Evolutionary conservation across 2,329 filamentous ascomycete species (phyloP).

Genomic region (Fusarium veterinarium): DNA sequence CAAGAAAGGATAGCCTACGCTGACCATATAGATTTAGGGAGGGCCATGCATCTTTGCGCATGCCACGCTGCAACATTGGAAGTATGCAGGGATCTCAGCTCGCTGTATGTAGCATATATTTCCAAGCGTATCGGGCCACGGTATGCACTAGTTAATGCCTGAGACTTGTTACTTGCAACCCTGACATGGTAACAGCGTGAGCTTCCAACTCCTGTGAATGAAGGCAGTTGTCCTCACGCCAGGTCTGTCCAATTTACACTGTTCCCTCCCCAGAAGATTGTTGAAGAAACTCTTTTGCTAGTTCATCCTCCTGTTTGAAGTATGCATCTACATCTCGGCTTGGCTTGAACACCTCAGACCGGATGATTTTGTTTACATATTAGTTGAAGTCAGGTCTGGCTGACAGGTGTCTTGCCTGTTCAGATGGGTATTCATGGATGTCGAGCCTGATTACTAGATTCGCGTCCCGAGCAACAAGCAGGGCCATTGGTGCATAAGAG

Average conservation of each 20-base stretch:
- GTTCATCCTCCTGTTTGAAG: neutral
- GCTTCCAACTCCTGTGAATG: accelerated
- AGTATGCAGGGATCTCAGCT: neutral
- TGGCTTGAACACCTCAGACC: neutral
- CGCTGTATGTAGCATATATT: accelerated
- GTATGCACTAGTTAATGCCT: neutral
- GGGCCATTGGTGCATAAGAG: neutral
- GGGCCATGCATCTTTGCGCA: accelerated
- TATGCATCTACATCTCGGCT: neutral
- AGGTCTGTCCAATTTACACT: accelerated
- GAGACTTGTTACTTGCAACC: too few relatives aligned
- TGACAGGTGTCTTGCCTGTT: neutral
- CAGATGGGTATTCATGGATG: neutral
- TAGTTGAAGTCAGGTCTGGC: accelerated
- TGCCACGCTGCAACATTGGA: accelerated
- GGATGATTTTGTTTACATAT: accelerated
- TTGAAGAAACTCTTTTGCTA: neutral
- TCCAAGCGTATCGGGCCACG: accelerated
- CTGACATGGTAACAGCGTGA: accelerated
- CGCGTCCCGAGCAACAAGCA: neutral
- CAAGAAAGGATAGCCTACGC: neutral
- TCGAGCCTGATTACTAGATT: neutral
- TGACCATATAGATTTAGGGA: accelerated
- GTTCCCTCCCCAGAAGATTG: accelerated
- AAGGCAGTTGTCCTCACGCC: accelerated